These are phyloP conservation scores for Solanum sparsipilum DNA, from an alignment of 257 asterid species.

Conservation along the genomic window DNA sequence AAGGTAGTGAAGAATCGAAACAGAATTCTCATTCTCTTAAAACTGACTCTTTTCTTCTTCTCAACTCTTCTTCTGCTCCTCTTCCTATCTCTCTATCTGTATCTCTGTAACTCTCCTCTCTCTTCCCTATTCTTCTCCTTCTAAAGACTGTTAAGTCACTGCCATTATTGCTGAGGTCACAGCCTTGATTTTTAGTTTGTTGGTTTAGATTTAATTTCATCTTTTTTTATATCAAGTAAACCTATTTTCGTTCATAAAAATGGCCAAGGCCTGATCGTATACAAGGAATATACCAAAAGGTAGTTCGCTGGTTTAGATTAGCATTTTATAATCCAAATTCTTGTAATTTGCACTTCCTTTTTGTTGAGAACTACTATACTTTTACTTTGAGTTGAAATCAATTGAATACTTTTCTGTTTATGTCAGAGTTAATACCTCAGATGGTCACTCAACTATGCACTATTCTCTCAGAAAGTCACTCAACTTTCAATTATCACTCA, in stretches of 20 bases:
- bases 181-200: background rate
- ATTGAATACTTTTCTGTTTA: background rate
- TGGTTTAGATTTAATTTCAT: background rate
- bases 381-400: background rate
- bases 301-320: background rate
- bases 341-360: background rate
- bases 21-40: background rate
- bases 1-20: background rate
- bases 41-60: background rate
- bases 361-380: background rate
- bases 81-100: background rate
- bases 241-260: background rate
- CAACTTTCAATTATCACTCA: too few species aligned
- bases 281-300: background rate
- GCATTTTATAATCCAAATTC: background rate
- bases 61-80: background rate
- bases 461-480: too few species aligned
- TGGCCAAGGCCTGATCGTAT: background rate
- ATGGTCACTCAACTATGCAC: too few species aligned
- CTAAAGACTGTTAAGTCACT: background rate
- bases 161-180: background rate
- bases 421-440: background rate
- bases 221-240: background rate
- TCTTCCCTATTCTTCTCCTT: background rate
- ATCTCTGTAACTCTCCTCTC: background rate